Conservation (phyloP, 208 protist species). For the Leishmania aethiopica region DNA sequence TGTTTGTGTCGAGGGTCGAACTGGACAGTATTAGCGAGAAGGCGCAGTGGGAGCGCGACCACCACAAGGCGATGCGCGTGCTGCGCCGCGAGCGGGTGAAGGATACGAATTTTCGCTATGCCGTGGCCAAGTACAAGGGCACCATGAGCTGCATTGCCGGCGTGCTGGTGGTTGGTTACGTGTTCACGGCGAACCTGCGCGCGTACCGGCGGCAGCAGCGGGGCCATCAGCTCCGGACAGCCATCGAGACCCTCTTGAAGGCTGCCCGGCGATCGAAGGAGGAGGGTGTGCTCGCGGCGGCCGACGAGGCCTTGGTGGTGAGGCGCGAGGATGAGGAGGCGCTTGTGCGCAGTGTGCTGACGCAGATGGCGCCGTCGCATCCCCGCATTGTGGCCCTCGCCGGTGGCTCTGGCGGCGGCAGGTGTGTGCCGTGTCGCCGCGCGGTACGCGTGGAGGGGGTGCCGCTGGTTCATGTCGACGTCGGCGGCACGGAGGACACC, state of each 20-base stretch:
- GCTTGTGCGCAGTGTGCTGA: slow-evolving; percentile 36
- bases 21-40: not conserved
- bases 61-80: slow-evolving; percentile 49
- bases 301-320: too few relatives aligned
- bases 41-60: slow-evolving; percentile 33
- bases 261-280: too few relatives aligned
- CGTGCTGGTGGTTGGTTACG: slow-evolving; percentile 52
- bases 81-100: slow-evolving; percentile 60
- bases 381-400: slow-evolving; percentile 63
- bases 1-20: not conserved
- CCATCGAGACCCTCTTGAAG: slow-evolving; percentile 30
- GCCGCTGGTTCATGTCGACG: slow-evolving; percentile 70
- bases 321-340: slow-evolving; percentile 33
- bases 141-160: slow-evolving; percentile 63
- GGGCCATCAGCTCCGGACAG: slow-evolving; percentile 46
- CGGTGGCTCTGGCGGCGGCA: slow-evolving; percentile 64
- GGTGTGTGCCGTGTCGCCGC: slow-evolving; percentile 50
- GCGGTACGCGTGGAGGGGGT: slow-evolving; percentile 59
- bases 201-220: slow-evolving; percentile 59
- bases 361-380: slow-evolving; percentile 38
- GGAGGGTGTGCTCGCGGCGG: too few relatives aligned
- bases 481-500: slow-evolving; percentile 66
- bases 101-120: slow-evolving; percentile 62
- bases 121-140: slow-evolving; percentile 71
- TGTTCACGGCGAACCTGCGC: slow-evolving; percentile 63